phyloP scores from a whole-genome alignment of 768 basidiomycete genomes.

The Boletus edulis region DNA sequence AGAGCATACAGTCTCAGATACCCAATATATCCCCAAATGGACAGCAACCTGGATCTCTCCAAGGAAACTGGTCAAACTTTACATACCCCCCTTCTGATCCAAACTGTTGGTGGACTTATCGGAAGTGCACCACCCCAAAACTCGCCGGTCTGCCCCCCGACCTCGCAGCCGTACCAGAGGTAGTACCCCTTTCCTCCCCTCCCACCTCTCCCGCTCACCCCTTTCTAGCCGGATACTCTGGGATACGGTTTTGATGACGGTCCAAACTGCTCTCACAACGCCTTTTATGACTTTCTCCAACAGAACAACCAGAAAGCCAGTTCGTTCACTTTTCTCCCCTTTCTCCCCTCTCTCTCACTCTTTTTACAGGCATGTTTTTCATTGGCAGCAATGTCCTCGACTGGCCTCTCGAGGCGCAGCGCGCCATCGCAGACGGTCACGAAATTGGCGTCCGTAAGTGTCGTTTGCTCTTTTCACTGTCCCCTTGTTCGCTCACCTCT shows the following conservation, averaged over 20 bases:
- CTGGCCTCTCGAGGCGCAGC: slow-evolving; percentile 55
- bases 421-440: slow-evolving; percentile 54
- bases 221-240: slow-evolving; percentile 43
- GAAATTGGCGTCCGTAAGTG: slow-evolving; percentile 60
- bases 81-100: slow-evolving; percentile 42
- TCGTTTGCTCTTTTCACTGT: background rate
- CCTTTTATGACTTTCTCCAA: slow-evolving; percentile 54
- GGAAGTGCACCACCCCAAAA: slow-evolving; percentile 49
- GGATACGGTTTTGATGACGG: slow-evolving; percentile 67
- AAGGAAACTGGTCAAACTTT: slow-evolving; percentile 32
- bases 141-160: slow-evolving; percentile 41
- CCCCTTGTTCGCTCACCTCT: background rate
- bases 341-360: background rate
- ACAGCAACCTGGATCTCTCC: slow-evolving; percentile 17
- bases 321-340: slow-evolving; percentile 6
- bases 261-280: slow-evolving; percentile 63
- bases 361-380: slow-evolving; percentile 51
- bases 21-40: slow-evolving; percentile 48
- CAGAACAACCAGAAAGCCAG: slow-evolving; percentile 58
- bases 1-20: slow-evolving; percentile 3
- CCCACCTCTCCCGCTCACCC: background rate
- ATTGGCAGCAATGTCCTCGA: slow-evolving; percentile 58
- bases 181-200: slow-evolving; percentile 3
- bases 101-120: slow-evolving; percentile 45
- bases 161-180: slow-evolving; percentile 49